Percentiles rank a stretch among this genome's conserved stretches.
These are phyloP conservation scores for Porcisia hertigi DNA, from an alignment of 208 protist genomes.

Conservation along the genomic window DNA sequence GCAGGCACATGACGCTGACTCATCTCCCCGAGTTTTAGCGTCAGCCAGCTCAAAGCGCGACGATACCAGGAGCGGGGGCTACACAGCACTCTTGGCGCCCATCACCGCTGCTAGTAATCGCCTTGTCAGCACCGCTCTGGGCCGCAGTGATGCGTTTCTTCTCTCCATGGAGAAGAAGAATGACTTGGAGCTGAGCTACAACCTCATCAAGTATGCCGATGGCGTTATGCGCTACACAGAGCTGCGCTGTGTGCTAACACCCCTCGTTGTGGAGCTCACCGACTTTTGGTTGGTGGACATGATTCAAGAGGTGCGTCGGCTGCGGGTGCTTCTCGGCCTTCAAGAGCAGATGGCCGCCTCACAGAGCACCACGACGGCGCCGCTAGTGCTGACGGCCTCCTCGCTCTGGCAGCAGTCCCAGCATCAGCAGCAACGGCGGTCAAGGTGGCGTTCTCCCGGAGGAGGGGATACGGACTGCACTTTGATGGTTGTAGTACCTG, in stretches of 20 bases:
- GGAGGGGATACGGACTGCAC: neutral
- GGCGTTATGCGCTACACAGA: constrained; percentile 65
- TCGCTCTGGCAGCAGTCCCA: constrained; percentile 5
- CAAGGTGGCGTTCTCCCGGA: neutral
- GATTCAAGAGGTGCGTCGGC: constrained; percentile 44
- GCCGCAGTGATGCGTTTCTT: constrained; percentile 27
- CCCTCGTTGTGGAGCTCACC: constrained; percentile 57
- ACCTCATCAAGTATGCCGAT: constrained; percentile 57
- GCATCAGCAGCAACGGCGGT: neutral
- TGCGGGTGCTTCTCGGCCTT: constrained; percentile 31
- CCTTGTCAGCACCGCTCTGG: constrained; percentile 20
- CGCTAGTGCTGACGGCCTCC: constrained; percentile 17
- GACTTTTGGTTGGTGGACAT: constrained; percentile 59
- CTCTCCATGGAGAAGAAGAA: constrained; percentile 29
- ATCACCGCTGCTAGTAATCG: constrained; percentile 12
- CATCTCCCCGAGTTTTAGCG: neutral
- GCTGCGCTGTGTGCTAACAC: constrained; percentile 42
- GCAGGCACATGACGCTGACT: neutral
- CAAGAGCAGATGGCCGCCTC: constrained; percentile 10
- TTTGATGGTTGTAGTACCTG: neutral
- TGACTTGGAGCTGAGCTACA: constrained; percentile 35
- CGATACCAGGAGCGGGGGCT: neutral
- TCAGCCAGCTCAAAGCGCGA: neutral
- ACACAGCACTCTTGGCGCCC: neutral
- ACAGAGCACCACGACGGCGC: constrained; percentile 29